These are phyloP conservation scores for Helicostylum pulchrum DNA, from an alignment of 192 early-diverging fungal genomes.

Conservation along the genomic window DNA sequence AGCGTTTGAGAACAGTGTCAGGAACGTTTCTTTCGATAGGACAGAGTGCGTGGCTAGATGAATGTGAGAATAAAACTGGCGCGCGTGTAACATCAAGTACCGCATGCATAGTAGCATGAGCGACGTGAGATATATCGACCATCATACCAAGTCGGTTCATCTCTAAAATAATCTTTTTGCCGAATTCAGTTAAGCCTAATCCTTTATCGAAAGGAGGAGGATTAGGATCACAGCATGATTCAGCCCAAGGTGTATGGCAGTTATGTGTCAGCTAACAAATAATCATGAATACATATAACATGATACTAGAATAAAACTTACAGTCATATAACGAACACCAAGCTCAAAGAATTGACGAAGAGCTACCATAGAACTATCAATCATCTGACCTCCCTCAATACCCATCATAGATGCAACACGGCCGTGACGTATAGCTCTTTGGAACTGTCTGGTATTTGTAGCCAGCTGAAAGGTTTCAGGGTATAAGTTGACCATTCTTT, in stretches of 20 bases:
- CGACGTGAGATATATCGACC: conserved; percentile 67
- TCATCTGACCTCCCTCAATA: conserved; percentile 65
- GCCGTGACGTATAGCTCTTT: conserved; percentile 34
- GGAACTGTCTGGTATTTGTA: conserved; percentile 40
- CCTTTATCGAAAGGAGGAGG: conserved; percentile 38
- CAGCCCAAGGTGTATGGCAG: conserved; percentile 61
- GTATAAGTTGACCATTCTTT: conserved; percentile 50
- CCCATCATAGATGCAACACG: conserved; percentile 63
- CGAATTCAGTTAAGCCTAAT: conserved; percentile 56
- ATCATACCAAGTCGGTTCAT: conserved; percentile 74
- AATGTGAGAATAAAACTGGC: conserved; percentile 64
- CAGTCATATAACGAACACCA: conserved; percentile 67
- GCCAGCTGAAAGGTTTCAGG: conserved; percentile 48
- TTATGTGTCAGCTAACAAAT: conserved; percentile 48
- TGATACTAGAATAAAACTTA: conserved; percentile 16
- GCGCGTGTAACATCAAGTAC: conserved; percentile 47
- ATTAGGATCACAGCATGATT: conserved; percentile 44
- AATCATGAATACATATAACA: not conserved
- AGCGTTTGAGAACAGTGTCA: conserved; percentile 45
- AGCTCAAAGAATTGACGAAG: conserved; percentile 54
- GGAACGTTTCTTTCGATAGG: conserved; percentile 59
- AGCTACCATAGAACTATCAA: conserved; percentile 53
- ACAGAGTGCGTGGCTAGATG: conserved; percentile 49
- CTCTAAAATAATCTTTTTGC: conserved; percentile 51
- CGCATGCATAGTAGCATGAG: conserved; percentile 55